A percentile compares a stretch with the other conserved stretches of the same genome.
These are phyloP conservation scores for Schwanniomyces etchellsii DNA, from an alignment of 1,139 yeast genomes.

Conservation along the genomic window DNA sequence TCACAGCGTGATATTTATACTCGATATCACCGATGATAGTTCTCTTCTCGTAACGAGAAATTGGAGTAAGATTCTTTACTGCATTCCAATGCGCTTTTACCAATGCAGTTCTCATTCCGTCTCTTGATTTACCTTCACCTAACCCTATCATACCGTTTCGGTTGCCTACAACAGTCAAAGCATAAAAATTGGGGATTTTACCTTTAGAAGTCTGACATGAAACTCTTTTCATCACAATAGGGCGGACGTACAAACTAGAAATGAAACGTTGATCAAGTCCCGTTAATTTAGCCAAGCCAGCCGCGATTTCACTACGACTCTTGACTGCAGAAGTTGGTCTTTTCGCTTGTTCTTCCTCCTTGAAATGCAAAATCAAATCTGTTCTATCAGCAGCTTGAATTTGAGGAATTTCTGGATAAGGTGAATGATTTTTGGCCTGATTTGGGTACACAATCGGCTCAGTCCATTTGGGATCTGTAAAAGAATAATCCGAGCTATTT, in stretches of 20 bases:
- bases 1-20: constrained; percentile 82
- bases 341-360: constrained; percentile 13
- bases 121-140: constrained; percentile 91
- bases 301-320: constrained; percentile 35
- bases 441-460: constrained; percentile 45
- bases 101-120: constrained; percentile 71
- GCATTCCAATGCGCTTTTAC: constrained; percentile 93
- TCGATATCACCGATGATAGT: constrained; percentile 85
- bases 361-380: constrained; percentile 35
- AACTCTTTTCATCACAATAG: constrained; percentile 71
- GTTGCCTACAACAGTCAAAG: constrained; percentile 89
- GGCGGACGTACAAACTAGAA: constrained; percentile 58
- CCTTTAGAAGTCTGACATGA: constrained; percentile 94
- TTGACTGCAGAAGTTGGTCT: constrained; percentile 13
- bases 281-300: constrained; percentile 60
- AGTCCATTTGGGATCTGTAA: constrained; percentile 39
- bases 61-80: constrained; percentile 72
- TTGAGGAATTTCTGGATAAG: constrained; percentile 41
- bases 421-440: constrained; percentile 33
- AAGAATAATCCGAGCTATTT: constrained; percentile 23
- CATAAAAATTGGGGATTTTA: constrained; percentile 79
- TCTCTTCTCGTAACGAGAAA: constrained; percentile 87
- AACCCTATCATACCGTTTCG: constrained; percentile 89
- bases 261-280: constrained; percentile 70
- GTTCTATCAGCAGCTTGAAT: constrained; percentile 36